Percentiles rank a stretch among this genome's conserved stretches.
Evolutionary conservation across 1,139 yeast genomes (phyloP).

Genomic region (Diutina scorzettiae): DNA sequence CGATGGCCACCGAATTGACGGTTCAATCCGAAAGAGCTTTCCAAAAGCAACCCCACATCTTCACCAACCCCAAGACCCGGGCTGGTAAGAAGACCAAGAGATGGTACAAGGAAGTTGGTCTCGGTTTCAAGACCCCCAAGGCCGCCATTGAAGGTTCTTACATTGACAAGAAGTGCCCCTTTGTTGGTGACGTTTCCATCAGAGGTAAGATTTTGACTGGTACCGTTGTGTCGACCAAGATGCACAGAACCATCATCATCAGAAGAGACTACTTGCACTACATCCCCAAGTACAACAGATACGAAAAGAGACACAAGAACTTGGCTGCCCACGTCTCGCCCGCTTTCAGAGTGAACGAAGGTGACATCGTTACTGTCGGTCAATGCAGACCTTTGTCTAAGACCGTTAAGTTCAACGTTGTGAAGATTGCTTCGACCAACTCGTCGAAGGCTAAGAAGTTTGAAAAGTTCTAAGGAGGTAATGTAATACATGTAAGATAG

Average conservation of each 20-base stretch:
- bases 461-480: slow-evolving; percentile 69
- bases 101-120: slow-evolving; percentile 99
- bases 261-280: slow-evolving; percentile 99
- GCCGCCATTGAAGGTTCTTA: slow-evolving; percentile 97
- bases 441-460: slow-evolving; percentile 92
- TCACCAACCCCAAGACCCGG: slow-evolving; percentile 99
- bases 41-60: slow-evolving; percentile 98
- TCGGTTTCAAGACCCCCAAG: slow-evolving; percentile 99
- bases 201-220: slow-evolving; percentile 99
- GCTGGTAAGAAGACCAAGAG: slow-evolving; percentile 99
- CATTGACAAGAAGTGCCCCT: slow-evolving; percentile 99
- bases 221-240: slow-evolving; percentile 99
- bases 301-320: slow-evolving; percentile 99
- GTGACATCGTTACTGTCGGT: slow-evolving; percentile 99
- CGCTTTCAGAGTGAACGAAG: slow-evolving; percentile 99
- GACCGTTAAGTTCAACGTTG: slow-evolving; percentile 99
- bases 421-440: slow-evolving; percentile 85
- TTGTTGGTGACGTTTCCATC: slow-evolving; percentile 92
- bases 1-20: slow-evolving; percentile 99
- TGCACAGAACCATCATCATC: slow-evolving; percentile 99
- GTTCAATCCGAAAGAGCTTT: slow-evolving; percentile 99
- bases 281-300: slow-evolving; percentile 99
- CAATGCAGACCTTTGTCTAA: slow-evolving; percentile 99
- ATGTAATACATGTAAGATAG: slow-evolving; percentile 5
- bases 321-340: slow-evolving; percentile 99